Conservation (phyloP, 768 basidiomycete species). For the Clitopilus passeckerianus region DNA sequence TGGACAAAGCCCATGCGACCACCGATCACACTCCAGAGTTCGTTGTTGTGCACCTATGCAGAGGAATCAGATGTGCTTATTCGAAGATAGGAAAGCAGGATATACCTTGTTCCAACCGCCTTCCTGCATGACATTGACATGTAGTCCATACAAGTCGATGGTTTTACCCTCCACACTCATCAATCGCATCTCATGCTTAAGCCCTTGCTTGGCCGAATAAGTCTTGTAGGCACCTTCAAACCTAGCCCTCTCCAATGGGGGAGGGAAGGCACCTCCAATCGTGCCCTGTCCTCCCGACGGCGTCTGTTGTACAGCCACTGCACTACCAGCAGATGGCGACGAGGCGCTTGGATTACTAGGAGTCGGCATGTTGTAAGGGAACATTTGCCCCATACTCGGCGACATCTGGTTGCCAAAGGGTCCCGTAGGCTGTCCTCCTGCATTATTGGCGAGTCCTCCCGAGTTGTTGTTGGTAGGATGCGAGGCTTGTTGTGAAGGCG, state of each 20-base stretch:
- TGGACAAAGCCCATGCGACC: constrained; percentile 63
- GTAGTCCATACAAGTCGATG: constrained; percentile 59
- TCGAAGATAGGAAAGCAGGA: constrained; percentile 2
- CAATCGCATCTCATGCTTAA: constrained; percentile 34
- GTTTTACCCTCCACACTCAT: constrained; percentile 45
- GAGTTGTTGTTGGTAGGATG: constrained; percentile 27
- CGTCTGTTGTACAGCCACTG: constrained; percentile 4
- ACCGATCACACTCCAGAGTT: constrained; percentile 62
- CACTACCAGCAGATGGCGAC: constrained; percentile 9
- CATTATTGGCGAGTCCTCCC: constrained; percentile 13
- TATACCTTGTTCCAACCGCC: constrained; percentile 47
- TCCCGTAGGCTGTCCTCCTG: constrained; percentile 5
- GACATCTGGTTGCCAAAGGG: constrained; percentile 26
- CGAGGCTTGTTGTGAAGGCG: constrained; percentile 27
- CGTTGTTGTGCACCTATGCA: constrained; percentile 47
- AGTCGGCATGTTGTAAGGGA: constrained; percentile 10
- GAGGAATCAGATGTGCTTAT: background rate
- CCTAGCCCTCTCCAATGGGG: constrained; percentile 41
- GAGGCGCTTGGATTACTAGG: constrained; percentile 5
- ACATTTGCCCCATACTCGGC: constrained; percentile 25
- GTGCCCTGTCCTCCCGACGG: constrained; percentile 7
- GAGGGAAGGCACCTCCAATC: constrained; percentile 14
- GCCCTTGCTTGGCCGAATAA: constrained; percentile 37
- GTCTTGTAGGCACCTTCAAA: constrained; percentile 50
- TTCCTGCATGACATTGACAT: constrained; percentile 53